These are phyloP conservation scores for Polytrichum formosum DNA, from an alignment of 225 moss, liverwort and hornwort species.

Conservation along the genomic window DNA sequence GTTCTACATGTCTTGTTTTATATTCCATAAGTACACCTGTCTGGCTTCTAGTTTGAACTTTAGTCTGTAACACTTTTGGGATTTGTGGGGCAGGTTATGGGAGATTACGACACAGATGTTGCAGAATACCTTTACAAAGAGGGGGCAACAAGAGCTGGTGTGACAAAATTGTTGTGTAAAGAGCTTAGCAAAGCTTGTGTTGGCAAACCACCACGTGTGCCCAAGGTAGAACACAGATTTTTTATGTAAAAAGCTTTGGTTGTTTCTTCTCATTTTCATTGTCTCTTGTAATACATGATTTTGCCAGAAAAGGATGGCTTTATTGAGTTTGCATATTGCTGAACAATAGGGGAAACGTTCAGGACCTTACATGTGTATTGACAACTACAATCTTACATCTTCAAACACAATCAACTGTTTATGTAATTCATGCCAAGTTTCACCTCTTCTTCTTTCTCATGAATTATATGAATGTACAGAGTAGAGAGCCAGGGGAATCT, in stretches of 20 bases:
- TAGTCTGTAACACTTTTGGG: constrained; percentile 1
- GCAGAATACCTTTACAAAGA: constrained; percentile 78
- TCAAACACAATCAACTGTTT: no score
- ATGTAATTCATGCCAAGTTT: no score
- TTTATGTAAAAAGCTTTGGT: no score
- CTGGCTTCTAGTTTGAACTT: neutral
- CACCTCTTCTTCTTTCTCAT: no score
- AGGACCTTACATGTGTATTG: no score
- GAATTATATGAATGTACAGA: constrained; percentile 30
- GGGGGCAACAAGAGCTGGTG: constrained; percentile 51
- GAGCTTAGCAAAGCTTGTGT: constrained; percentile 80
- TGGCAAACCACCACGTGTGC: constrained; percentile 52
- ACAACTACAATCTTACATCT: no score
- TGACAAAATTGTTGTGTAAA: constrained; percentile 70
- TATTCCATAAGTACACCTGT: neutral
- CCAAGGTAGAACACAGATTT: constrained; percentile 40
- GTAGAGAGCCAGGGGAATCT: constrained; percentile 60
- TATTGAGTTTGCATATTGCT: no score
- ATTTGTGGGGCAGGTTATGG: constrained; percentile 69
- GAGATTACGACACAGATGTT: constrained; percentile 83
- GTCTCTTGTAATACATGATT: neutral
- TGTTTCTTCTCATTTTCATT: neutral
- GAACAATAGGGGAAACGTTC: no score
- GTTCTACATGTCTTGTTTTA: neutral
- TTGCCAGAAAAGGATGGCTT: no score